Evolutionary conservation across 2,329 filamentous ascomycete species (phyloP).

Genomic region (Ramularia endophylla): DNA sequence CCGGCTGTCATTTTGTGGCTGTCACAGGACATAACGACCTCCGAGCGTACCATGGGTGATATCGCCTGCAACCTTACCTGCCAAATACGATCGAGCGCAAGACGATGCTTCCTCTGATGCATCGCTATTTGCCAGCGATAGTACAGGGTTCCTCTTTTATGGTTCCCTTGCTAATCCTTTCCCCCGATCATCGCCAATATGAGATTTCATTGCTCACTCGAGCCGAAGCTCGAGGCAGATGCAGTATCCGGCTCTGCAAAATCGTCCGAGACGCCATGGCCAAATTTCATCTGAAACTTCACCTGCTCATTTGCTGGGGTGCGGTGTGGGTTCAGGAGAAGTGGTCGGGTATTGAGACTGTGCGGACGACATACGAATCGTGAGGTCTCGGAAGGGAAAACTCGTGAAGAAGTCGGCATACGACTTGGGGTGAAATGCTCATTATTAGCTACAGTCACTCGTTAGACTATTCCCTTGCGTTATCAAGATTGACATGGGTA

Average conservation of each 20-base stretch:
- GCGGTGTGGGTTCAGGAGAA: too few species aligned
- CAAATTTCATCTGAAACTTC: too few species aligned
- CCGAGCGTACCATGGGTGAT: background rate
- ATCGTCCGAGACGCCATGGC: too few species aligned
- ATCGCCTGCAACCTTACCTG: background rate
- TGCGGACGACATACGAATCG: background rate
- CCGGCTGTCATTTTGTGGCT: slow-evolving; percentile 15
- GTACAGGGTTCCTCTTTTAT: background rate
- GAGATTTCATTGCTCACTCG: too few species aligned
- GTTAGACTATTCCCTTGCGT: slow-evolving; percentile 15
- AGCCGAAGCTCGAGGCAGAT: too few species aligned
- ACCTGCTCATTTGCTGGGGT: too few species aligned
- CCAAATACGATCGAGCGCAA: slow-evolving; percentile 9
- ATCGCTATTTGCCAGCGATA: slow-evolving; percentile 4
- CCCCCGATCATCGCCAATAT: background rate
- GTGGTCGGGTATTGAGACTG: too few species aligned
- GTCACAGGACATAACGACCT: slow-evolving; percentile 28
- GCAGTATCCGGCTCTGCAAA: too few species aligned
- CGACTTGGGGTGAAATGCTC: background rate
- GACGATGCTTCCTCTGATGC: slow-evolving; percentile 8
- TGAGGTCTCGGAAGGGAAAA: background rate
- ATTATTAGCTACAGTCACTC: slow-evolving; percentile 23
- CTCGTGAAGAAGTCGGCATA: background rate
- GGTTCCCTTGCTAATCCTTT: too few species aligned
- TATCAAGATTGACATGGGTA: slow-evolving; percentile 1